Base-by-base conservation (phyloP, 2,329 filamentous ascomycete species). In the Cryphonectria carpinicola region DNA sequence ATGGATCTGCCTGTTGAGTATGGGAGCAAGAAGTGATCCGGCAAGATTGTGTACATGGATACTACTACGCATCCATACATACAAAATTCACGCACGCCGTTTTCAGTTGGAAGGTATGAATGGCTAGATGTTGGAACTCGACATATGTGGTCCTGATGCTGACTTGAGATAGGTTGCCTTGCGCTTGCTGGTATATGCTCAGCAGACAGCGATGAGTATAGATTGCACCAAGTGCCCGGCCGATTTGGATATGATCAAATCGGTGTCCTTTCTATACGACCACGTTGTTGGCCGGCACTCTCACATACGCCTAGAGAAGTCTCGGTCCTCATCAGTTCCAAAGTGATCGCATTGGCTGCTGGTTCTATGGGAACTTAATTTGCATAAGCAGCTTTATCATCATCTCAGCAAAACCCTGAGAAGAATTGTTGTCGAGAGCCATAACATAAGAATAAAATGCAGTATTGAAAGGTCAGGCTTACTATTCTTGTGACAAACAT, bases 1-100 rank as follows among this genome's bases (percentile, higher is more conserved):
- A 94, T 98, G 92, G 88, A 98, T 81, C 79, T 98, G 81, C 95
- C 95, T 0, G 80, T 88, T 43, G 90, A 93, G 81, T 90, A 81
- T 67, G 75, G 66, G 13, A 74, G 75, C 32, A 67, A 69, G 67
- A 70, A 74, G 71, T 70, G 63, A 70, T 14, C 56, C 14, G 25
- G 41, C n/a, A 22, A 22, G 13, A 32, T 7, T 3, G 8, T 3
- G 8, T 25, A 6, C 39, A 22, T 43, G 54, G 54, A 43, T 46
- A 56, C 6, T 46, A 56, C 11, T 32, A 28, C 17, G 41, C 52
- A 32, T 39, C 25, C 19, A 10, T 6, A 19, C 52, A 19, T 32
- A 2, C 6, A 22, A 52, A 28, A 52, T 22, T 17, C 13, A 22
- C 14, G 2, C 35, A n/a, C 8, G 35, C 22, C 19, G 19, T n/a